Evolutionary conservation across 495 filamentous ascomycete genomes (phyloP).

Genomic region (Pseudomonodictys pantanalensis): DNA sequence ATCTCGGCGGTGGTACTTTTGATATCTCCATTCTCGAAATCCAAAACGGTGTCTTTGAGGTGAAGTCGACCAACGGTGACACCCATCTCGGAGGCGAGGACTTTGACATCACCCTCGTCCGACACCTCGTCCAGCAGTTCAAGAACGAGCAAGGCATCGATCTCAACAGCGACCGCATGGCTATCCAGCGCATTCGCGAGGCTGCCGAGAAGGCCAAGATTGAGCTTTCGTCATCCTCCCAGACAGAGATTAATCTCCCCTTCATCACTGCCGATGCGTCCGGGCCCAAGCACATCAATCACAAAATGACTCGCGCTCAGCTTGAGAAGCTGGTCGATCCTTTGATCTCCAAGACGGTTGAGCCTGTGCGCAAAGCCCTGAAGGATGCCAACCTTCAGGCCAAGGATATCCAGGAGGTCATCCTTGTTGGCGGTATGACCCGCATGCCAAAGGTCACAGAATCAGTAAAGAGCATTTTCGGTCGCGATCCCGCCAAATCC

Average conservation of each 20-base stretch:
- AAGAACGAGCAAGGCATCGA: constrained; percentile 95
- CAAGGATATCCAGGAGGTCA: constrained; percentile 97
- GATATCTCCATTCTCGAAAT: constrained; percentile 98
- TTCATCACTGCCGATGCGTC: constrained; percentile 97
- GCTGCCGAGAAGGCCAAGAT: constrained; percentile 99
- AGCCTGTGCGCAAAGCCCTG: constrained; percentile 93
- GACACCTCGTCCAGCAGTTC: constrained; percentile 91
- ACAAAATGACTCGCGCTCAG: constrained; percentile 87
- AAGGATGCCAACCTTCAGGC: constrained; percentile 94
- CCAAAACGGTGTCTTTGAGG: constrained; percentile 96
- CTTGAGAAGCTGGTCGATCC: constrained; percentile 93
- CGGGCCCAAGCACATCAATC: constrained; percentile 96
- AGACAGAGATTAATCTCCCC: constrained; percentile 97
- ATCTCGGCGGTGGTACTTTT: constrained; percentile 98
- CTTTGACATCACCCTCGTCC: constrained; percentile 95
- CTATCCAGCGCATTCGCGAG: constrained; percentile 98
- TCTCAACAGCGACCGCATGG: constrained; percentile 91
- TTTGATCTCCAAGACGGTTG: constrained; percentile 78
- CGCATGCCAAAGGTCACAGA: constrained; percentile 99
- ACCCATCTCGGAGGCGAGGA: constrained; percentile 98
- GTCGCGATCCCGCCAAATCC: constrained; percentile 96
- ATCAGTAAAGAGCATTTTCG: constrained; percentile 96
- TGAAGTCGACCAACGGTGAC: constrained; percentile 98
- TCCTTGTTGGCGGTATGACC: constrained; percentile 99
- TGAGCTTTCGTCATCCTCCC: constrained; percentile 91